Evolutionary conservation across 2,329 filamentous ascomycete species (phyloP), one percentile per base, ranked within the genome.

Genomic region (Mycosphaerelloides madeirae): DNA sequence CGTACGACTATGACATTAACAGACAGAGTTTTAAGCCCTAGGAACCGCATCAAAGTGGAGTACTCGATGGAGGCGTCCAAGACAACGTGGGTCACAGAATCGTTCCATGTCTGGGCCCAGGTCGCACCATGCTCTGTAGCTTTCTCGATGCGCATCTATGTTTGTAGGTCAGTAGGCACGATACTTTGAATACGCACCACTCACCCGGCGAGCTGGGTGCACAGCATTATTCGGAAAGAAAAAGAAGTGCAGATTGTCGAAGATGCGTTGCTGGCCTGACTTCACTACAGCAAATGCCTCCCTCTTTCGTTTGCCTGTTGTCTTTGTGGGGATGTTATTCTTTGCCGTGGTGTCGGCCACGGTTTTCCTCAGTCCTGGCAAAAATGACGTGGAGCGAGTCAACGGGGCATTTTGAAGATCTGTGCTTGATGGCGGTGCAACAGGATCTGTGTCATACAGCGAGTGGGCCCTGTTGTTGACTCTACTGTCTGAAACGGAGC

Each of bases 171-270:
- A n/a, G n/a, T n/a, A n/a, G n/a, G n/a, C n/a, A n/a, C n/a, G n/a
- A n/a, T n/a, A n/a, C n/a, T n/a, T n/a, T n/a, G n/a, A 5, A 25
- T 25, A 25, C 9, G 22, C 22, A 25, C 22, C 22, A 25, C 22
- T 25, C 22, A 25, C 22, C 43, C 78, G 79, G 31, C 90, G 78
- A 6, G 78, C 72, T 9, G 78, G 76, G 25, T 83, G 79, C 36
- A 85, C 76, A 51, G 91, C 84, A 52, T 88, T 80, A 53, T 93
- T 85, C 0, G 89, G 91, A 5, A 95, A 79, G 62, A 93, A 95
- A 66, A 80, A 66, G 46, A 66, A 64, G 37, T 59, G 56, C 2
- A 63, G 44, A 15, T 44, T 51, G 8, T 49, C 48, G 40, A 66
- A 65, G 15, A 65, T 54, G 29, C 54, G 60, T 29, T 56, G 53